Percentiles rank a stretch among this genome's conserved stretches.
These are phyloP conservation scores for Rhizopogon vesiculosus DNA, from an alignment of 768 basidiomycete species.

Conservation along the genomic window DNA sequence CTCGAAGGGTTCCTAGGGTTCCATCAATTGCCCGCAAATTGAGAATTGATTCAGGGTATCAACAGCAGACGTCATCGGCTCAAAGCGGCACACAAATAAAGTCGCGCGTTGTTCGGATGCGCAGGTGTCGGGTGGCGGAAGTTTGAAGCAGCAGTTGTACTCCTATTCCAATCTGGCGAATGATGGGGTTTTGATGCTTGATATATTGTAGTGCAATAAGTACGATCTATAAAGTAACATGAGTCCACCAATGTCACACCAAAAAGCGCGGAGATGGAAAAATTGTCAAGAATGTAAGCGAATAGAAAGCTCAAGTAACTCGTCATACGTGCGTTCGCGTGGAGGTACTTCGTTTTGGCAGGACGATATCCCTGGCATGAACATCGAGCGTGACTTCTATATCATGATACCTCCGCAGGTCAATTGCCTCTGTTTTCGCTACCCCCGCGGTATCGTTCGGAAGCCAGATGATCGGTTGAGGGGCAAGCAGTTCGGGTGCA, in stretches of 20 bases:
- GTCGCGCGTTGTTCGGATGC: background rate
- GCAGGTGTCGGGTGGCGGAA: background rate
- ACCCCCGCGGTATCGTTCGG: conserved; percentile 74
- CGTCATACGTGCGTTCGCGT: background rate
- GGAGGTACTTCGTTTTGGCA: conserved; percentile 21
- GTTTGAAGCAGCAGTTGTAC: background rate
- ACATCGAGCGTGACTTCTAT: conserved; percentile 70
- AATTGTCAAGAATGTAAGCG: background rate
- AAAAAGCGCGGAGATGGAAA: background rate
- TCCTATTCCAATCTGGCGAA: background rate
- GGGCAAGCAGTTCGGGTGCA: conserved; percentile 76
- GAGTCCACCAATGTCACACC: background rate
- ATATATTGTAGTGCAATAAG: conserved; percentile 2
- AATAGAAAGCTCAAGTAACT: background rate
- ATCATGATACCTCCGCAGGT: conserved; percentile 71
- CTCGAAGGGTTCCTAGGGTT: background rate
- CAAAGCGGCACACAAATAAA: background rate
- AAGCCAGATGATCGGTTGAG: conserved; percentile 80
- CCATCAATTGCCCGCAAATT: conserved; percentile 1
- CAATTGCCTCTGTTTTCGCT: conserved; percentile 68
- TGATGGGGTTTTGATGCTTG: background rate
- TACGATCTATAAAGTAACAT: conserved; percentile 2
- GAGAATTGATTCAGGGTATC: background rate
- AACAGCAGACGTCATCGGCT: background rate
- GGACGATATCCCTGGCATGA: conserved; percentile 47